These are phyloP conservation scores for Setaria viridis DNA, from an alignment of 202 grass and related monocot genomes.

Conservation along the genomic window DNA sequence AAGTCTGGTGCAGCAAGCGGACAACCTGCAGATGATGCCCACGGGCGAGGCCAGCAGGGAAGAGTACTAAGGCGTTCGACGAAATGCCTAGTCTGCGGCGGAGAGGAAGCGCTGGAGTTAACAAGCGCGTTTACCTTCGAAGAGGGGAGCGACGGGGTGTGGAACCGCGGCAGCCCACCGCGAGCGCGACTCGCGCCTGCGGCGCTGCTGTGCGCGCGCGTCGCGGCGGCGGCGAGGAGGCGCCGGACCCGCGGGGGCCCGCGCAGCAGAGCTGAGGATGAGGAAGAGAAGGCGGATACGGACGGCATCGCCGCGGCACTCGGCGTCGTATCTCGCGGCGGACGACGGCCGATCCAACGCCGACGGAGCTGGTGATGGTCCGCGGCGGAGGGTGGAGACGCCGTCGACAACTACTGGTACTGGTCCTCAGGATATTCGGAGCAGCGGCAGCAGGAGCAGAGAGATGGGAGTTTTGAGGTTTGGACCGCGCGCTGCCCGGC, in stretches of 20 bases:
- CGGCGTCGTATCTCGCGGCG: neutral
- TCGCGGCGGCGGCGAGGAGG: neutral
- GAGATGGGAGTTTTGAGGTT: neutral
- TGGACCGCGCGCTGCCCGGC: neutral
- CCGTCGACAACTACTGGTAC: neutral
- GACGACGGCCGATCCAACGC: neutral
- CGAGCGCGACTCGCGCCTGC: conserved; percentile 62
- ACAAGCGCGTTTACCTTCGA: conserved; percentile 48
- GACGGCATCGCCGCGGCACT: conserved; percentile 43
- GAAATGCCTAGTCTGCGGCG: conserved; percentile 44
- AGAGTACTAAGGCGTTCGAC: conserved; percentile 42
- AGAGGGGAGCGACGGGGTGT: conserved; percentile 70
- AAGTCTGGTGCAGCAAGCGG: neutral
- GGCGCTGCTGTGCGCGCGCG: conserved; percentile 45
- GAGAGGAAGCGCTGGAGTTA: neutral
- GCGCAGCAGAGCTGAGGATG: conserved; percentile 50
- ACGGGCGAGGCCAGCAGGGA: neutral
- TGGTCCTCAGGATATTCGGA: neutral
- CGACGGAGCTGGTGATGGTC: neutral
- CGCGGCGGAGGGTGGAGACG: neutral
- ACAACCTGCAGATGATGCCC: neutral
- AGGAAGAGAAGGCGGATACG: conserved; percentile 31
- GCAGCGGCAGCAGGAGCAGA: no score
- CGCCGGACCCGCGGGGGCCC: conserved; percentile 26
- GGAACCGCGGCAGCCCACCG: conserved; percentile 78